Evolutionary conservation across 306 rosid genomes (phyloP), one percentile per base, ranked within the genome.

Genomic region (Cercis canadensis): DNA sequence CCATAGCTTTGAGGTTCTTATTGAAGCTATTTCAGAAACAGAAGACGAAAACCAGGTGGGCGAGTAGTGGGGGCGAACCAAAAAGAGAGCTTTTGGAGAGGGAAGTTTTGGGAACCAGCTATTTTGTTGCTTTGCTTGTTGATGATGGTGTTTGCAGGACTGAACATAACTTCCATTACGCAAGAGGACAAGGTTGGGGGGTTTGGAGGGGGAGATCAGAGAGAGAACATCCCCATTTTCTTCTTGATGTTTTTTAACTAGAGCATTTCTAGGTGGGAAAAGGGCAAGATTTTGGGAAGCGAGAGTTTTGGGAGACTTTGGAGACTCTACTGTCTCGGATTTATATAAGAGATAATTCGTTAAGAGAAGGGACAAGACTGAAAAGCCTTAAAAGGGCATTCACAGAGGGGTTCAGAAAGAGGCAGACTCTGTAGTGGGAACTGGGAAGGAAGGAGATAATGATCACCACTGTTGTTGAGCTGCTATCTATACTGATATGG

Each of bases 51-150:
- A 83, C 69, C 29, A 19, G 97, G 97, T 45, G 97, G 97, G 65
- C 92, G 88, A 71, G 90, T 78, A 0, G 84, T 85, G 6, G 88
- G 89, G 36, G 92, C 85, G 43, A 85, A 88, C 96, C 92, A 87
- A 54, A 91, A 88, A 52, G 90, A 83, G 70, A 85, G 90, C 75
- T 75, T 87, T 15, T 82, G 75, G 16, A 76, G 62, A 64, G 83
- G 84, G 69, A 81, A 76, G 69, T 56, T 81, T 45, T 76, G 77
- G 6, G 80, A 75, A 15, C 60, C 7, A 37, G 7, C 67, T 24
- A 77, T 24, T 58, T 67, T 62, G 70, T 70, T 72, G 64, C 62
- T 84, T 16, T n/a, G n/a, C n/a, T n/a, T n/a, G n/a, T 46, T 73
- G 45, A 69, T 67, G 76, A 52, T 75, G 50, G 70, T 57, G 64